Conservation (phyloP, 441 rosid genomes). For the Biscutella laevigata region DNA sequence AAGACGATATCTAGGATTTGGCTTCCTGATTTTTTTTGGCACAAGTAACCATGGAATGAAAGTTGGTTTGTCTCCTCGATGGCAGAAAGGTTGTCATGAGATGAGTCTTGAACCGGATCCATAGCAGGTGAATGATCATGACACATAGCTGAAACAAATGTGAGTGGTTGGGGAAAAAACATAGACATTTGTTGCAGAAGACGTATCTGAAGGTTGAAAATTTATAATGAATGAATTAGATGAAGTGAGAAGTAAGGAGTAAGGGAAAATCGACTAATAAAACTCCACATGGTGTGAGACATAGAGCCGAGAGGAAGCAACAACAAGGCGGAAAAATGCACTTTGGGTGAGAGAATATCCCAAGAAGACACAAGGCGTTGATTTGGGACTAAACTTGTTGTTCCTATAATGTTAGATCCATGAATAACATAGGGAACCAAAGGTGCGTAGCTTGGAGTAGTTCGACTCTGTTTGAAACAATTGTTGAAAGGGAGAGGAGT, state of each 20-base stretch:
- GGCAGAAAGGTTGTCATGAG: too few relatives aligned
- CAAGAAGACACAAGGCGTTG: neutral
- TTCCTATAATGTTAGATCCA: neutral
- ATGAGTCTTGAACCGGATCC: too few relatives aligned
- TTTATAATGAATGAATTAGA: too few relatives aligned
- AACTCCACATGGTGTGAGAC: neutral
- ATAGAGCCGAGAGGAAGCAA: neutral
- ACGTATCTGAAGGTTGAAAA: too few relatives aligned
- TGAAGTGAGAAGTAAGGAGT: rapidly evolving
- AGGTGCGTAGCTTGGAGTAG: neutral
- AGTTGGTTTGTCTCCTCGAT: too few relatives aligned
- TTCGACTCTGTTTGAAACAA: too few relatives aligned
- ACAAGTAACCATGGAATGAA: neutral
- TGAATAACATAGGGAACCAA: neutral
- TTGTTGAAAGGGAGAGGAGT: too few relatives aligned
- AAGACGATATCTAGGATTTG: neutral
- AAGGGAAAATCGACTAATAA: neutral
- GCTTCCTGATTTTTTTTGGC: too few relatives aligned
- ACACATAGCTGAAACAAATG: neutral
- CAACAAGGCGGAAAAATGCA: neutral
- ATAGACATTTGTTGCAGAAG: too few relatives aligned
- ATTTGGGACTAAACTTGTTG: neutral
- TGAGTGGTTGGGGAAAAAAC: neutral
- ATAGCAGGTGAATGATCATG: neutral
- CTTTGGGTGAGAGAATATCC: neutral